These are phyloP conservation scores for Arabidopsis hybrid DNA, from an alignment of 441 rosid genomes.

Conservation along the genomic window DNA sequence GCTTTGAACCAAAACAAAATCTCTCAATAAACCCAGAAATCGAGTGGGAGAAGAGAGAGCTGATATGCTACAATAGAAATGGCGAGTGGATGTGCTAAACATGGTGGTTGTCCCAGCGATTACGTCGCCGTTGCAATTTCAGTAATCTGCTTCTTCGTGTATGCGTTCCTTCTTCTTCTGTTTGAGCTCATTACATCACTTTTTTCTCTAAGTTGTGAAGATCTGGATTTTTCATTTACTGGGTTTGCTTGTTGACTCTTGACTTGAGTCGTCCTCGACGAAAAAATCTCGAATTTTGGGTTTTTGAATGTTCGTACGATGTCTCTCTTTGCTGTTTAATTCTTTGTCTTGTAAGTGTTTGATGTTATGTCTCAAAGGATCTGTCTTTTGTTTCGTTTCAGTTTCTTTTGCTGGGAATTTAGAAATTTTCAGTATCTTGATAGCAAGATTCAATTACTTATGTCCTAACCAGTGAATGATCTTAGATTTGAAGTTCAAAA, in stretches of 20 bases:
- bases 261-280: slow-evolving; percentile 41
- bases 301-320: background rate
- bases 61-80: slow-evolving; percentile 48
- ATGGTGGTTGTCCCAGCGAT: slow-evolving; percentile 88
- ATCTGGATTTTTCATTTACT: slow-evolving; percentile 35
- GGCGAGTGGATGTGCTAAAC: slow-evolving; percentile 57
- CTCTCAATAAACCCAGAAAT: slow-evolving; percentile 22
- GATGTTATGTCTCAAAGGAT: slow-evolving; percentile 33
- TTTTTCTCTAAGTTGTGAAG: slow-evolving; percentile 8
- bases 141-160: slow-evolving; percentile 61
- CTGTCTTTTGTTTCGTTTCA: slow-evolving; percentile 6
- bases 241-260: slow-evolving; percentile 37
- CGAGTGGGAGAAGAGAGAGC: slow-evolving; percentile 15
- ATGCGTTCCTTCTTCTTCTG: slow-evolving; percentile 10
- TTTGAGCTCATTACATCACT: background rate
- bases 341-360: slow-evolving; percentile 28
- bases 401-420: background rate
- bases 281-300: slow-evolving; percentile 13
- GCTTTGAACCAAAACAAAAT: slow-evolving; percentile 11
- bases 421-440: slow-evolving; percentile 8
- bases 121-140: slow-evolving; percentile 74
- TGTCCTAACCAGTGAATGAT: background rate
- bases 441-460: background rate
- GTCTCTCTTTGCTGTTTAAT: background rate
- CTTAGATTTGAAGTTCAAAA: slow-evolving; percentile 16